Base-by-base conservation (phyloP, 495 filamentous ascomycete genomes). In the Sporormia fimetaria region DNA sequence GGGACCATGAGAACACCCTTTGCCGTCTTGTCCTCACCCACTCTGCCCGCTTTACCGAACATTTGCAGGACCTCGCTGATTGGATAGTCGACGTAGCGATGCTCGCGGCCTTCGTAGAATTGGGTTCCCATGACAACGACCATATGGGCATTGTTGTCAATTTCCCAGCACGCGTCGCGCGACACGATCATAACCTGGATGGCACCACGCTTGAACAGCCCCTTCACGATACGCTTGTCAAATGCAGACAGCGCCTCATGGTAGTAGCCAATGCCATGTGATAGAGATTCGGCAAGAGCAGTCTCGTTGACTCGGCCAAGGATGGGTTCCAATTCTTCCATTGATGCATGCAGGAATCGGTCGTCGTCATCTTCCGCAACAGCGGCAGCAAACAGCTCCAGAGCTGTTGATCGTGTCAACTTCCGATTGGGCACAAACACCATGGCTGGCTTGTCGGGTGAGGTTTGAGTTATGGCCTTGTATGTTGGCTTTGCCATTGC, bases 81-180 rank as follows among this genome's bases (percentile, higher is more conserved):
- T 2, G 87, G 82, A 56, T 96, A 96, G 62, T 99, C 90, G 47
- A 96, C 79, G 62, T 99, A 99, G 15, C 90, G 80, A 63, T 99
- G 90, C 56, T 99, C 92, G 44, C 85, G 76, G 12, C 90, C 90
- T 47, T 99, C 90, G 40, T 87, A 99, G 62, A 86, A 99, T 55
- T 96, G 92, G n/a, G 92, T 99, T 15, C 85, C 86, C 92, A 96
- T 96, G 16, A 95, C 78, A 24, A 96, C 74, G 6, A 96, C 92
- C 26, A 96, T 62, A 58, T 95, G 86, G 11, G 86, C 88, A 2
- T 74, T 84, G 52, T 74, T 75, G 40, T 94, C 75, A 37, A 99
- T 66, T 62, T 99, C 90, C 90, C 90, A 99, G 63, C 87, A 93
- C 21, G 86, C 82, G 65, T 96, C 92, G 29, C 90, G 75, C 21